Evolutionary conservation across 148 eudicot species (phyloP).

Genomic region (Camellia sinensis): DNA sequence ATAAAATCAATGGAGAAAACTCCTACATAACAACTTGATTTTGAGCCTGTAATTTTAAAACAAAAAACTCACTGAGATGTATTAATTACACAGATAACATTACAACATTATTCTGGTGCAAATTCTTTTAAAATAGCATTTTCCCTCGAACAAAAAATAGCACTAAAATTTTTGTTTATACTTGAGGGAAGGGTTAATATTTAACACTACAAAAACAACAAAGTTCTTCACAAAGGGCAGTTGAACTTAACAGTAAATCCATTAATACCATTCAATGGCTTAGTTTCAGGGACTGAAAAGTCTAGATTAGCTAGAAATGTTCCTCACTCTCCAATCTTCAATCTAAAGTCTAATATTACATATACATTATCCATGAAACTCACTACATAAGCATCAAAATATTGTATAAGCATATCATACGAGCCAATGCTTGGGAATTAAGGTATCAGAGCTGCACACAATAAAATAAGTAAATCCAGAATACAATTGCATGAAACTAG

Average conservation of each 20-base stretch:
- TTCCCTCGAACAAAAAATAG: too few species aligned
- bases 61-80: too few species aligned
- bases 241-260: neutral
- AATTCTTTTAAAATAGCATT: too few species aligned
- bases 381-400: slow-evolving; percentile 7
- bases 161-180: too few species aligned
- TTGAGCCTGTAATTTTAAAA: too few species aligned
- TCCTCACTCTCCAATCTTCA: neutral
- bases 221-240: neutral
- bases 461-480: neutral
- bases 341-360: slow-evolving; percentile 2
- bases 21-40: too few species aligned
- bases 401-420: neutral
- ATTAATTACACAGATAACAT: too few species aligned
- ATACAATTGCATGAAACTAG: neutral
- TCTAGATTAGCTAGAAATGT: neutral
- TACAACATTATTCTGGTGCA: too few species aligned
- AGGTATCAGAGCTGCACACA: neutral
- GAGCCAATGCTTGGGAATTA: neutral
- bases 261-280: neutral
- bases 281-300: neutral
- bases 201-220: neutral
- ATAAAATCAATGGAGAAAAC: too few species aligned
- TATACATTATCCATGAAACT: neutral
- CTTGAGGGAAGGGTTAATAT: neutral